Evolutionary conservation across 352 stramenopile genomes (phyloP), one percentile per base, ranked within the genome.

Genomic region (Salisapilia sapeloensis): DNA sequence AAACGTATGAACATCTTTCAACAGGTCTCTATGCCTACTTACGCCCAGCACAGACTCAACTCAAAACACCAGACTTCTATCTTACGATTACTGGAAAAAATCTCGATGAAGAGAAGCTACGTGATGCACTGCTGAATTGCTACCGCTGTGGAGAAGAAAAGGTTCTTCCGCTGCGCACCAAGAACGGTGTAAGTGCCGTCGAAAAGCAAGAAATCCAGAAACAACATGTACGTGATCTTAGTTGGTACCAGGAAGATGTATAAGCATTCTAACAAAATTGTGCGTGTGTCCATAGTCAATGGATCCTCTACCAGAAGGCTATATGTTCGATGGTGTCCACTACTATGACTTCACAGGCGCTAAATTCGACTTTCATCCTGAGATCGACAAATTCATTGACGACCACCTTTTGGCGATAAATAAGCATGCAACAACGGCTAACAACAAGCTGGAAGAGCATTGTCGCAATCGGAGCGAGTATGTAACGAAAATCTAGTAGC

Each of bases 261-360:
- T 31, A 17, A 1, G 12, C 0, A 0, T 23, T 24, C 23, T 5
- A 20, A 35, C n/a, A 9, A 20, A 17, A 19, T 33, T 16, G 7
- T 35, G 30, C 17, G 23, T 29, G 20, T 13, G 19, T 27, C 14
- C 36, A 8, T 30, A 82, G 66, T 53, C 58, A 20, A 59, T 66
- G 50, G 70, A 83, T 27, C 56, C 66, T 1, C 55, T 86, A 10
- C 70, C 70, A 0, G 63, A 83, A 24, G 70, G 60, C 0, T 83
- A 71, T 33, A 42, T 81, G 29, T 86, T 60, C 27, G 70, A 86
- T 25, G 70, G 70, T 12, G 60, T 57, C 13, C 59, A 62, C 38
- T 86, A 86, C 45, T 56, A 80, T 15, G 66, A 86, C 35, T 75
- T 74, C 26, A 74, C 69, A 22, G 71, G 71, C 11, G 62, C 59